Evolutionary conservation across 345 rosid genomes (phyloP).

Genomic region (Theobroma cacao): DNA sequence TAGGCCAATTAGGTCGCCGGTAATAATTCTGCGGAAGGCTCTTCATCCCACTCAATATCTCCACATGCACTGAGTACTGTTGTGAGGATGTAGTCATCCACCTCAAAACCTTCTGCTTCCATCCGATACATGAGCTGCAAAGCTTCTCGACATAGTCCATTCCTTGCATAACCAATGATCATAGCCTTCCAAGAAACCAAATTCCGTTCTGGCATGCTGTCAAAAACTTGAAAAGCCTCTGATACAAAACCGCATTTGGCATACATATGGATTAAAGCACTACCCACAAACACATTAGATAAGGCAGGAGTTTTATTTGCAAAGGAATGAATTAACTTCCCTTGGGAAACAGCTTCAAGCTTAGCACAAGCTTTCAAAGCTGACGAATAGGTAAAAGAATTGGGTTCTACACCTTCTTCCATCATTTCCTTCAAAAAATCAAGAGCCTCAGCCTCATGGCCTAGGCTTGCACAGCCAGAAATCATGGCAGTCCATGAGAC

Average conservation of each 20-base stretch:
- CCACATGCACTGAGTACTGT: slow-evolving; percentile 68
- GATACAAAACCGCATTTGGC: slow-evolving; percentile 73
- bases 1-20: slow-evolving; percentile 12
- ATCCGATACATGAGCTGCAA: slow-evolving; percentile 78
- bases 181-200: slow-evolving; percentile 79
- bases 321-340: slow-evolving; percentile 76
- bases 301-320: slow-evolving; percentile 62
- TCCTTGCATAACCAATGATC: slow-evolving; percentile 76
- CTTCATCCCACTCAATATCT: slow-evolving; percentile 45
- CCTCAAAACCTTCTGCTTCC: slow-evolving; percentile 73
- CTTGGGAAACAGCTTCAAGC: slow-evolving; percentile 53
- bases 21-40: slow-evolving; percentile 32
- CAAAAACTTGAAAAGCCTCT: slow-evolving; percentile 74
- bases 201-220: slow-evolving; percentile 71
- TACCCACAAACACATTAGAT: slow-evolving; percentile 73
- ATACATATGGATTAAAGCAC: slow-evolving; percentile 83
- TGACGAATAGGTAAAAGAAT: slow-evolving; percentile 75
- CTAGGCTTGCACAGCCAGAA: slow-evolving; percentile 70
- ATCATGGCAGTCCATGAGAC: slow-evolving; percentile 96
- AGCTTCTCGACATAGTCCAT: slow-evolving; percentile 75
- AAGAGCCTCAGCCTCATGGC: slow-evolving; percentile 73
- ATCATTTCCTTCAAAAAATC: slow-evolving; percentile 77
- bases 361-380: slow-evolving; percentile 83
- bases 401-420: slow-evolving; percentile 85
- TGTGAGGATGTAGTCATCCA: slow-evolving; percentile 64